Conservation (phyloP, 2,329 filamentous ascomycete genomes). For the Neonectria hederae region DNA sequence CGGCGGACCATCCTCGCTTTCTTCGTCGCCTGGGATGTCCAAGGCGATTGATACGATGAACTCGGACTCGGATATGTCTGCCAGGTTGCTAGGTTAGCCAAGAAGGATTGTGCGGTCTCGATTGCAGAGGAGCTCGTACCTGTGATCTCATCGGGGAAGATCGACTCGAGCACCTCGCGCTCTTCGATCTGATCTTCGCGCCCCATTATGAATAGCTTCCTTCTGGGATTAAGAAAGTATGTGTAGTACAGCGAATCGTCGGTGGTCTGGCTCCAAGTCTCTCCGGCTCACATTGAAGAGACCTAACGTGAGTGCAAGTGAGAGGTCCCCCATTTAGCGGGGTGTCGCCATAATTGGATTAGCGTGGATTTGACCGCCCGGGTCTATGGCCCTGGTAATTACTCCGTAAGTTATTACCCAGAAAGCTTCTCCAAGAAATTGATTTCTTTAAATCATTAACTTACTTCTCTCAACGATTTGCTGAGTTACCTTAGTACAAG, state of each 20-base stretch:
- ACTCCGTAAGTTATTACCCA: no score
- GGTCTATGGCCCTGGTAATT: no score
- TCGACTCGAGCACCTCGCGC: slow-evolving; percentile 96
- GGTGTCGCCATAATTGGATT: slow-evolving; percentile 38
- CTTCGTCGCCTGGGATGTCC: slow-evolving; percentile 75
- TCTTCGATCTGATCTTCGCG: slow-evolving; percentile 94
- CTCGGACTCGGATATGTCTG: slow-evolving; percentile 89
- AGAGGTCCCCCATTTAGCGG: slow-evolving; percentile 42
- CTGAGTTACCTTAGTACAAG: no score
- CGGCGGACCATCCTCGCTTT: slow-evolving; percentile 65
- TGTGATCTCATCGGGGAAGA: slow-evolving; percentile 97
- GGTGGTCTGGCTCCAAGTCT: slow-evolving; percentile 11
- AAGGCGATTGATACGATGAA: slow-evolving; percentile 88
- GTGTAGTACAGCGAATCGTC: slow-evolving; percentile 5
- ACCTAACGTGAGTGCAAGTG: slow-evolving; percentile 36
- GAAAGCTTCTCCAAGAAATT: no score
- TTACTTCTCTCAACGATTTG: no score
- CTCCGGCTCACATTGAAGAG: slow-evolving; percentile 21
- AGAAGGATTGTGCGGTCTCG: background rate
- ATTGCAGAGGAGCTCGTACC: slow-evolving; percentile 57
- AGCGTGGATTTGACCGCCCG: slow-evolving; percentile 46
- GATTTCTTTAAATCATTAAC: no score
- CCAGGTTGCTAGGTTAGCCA: slow-evolving; percentile 22
- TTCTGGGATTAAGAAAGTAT: slow-evolving; percentile 3
- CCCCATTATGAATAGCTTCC: slow-evolving; percentile 59